These are phyloP conservation scores for Leccinum variicolor DNA, from an alignment of 768 basidiomycete genomes.

Conservation along the genomic window DNA sequence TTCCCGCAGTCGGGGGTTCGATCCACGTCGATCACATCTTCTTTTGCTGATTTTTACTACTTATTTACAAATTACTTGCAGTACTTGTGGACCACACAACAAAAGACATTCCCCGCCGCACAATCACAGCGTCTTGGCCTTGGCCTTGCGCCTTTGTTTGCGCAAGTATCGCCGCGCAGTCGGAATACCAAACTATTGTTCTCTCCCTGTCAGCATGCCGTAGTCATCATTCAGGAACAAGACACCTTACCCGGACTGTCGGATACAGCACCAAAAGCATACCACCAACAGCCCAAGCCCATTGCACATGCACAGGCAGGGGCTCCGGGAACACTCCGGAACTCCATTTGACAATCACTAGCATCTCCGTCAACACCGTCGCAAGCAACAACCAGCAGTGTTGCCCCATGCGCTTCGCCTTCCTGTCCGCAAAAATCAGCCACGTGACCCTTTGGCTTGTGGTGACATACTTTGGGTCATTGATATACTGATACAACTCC, in stretches of 20 bases:
- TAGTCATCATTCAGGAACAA: neutral
- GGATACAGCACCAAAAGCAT: conserved; percentile 69
- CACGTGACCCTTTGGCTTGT: neutral
- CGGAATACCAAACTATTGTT: conserved; percentile 62
- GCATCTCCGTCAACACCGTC: conserved; percentile 77
- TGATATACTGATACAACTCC: conserved; percentile 82
- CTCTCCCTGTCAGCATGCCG: conserved; percentile 7
- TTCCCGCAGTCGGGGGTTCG: conserved; percentile 9
- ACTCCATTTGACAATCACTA: conserved; percentile 83
- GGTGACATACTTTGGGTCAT: conserved; percentile 65
- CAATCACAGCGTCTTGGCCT: conserved; percentile 31
- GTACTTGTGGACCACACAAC: too few species aligned
- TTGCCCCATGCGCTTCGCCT: conserved; percentile 85
- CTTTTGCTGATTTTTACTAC: neutral
- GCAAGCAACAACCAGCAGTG: conserved; percentile 86
- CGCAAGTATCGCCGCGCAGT: conserved; percentile 50
- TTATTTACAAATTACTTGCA: too few species aligned
- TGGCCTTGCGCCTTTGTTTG: conserved; percentile 30
- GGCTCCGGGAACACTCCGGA: conserved; percentile 65
- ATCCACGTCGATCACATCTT: conserved; percentile 3
- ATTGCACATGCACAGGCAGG: conserved; percentile 58
- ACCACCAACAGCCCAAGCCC: conserved; percentile 63
- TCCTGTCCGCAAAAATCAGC: conserved; percentile 40
- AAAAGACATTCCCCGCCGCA: neutral
- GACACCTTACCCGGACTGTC: conserved; percentile 50